Evolutionary conservation across 768 basidiomycete species (phyloP), one percentile per base, ranked within the genome.

Genomic region (Serpula lacrymans): DNA sequence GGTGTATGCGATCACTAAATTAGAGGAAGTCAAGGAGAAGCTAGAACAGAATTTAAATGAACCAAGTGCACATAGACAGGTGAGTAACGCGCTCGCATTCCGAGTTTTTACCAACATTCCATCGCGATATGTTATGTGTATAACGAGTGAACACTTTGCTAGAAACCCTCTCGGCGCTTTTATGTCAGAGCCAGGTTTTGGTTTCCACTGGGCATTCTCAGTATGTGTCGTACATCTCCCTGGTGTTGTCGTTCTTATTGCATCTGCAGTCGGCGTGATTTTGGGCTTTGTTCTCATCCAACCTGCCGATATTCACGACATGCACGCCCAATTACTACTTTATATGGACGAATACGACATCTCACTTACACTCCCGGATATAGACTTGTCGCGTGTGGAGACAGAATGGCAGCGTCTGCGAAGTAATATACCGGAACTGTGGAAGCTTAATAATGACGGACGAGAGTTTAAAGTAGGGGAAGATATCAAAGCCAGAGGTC

Each of bases 381-480:
- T 87, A 21, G 83, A 86, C 59, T 68, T 87, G 42, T 75, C 83
- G 6, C 72, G 77, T 4, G 70, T 88, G 8, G 85, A 87, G 59
- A 49, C 65, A 17, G 87, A 90, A 58, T 90, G 88, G 84, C 69
- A 68, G 27, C 70, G 77, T 37, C 57, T 90, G 5, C 71, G 77
- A 35, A 77, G 68, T 52, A 82, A 69, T 45, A 82, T 91, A 8
- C 86, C 88, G 0, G 88, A 89, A 49, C 63, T 86, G 1, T 89
- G 88, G 84, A 88, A 88, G 57, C 72, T 88, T 51, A 84, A 78
- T 48, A 80, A 76, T 12, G 85, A 89, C 43, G 87, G 86, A 4
- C 73, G 88, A 34, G 88, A 89, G 53, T 90, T 90, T 48, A 74
- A 78, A 53, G 84, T 82, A 3, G 88, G 88, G 25, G 84, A 87